Evolutionary conservation across 2,329 filamentous ascomycete genomes (phyloP), one percentile per base, ranked within the genome.

Genomic region (Aureobasidium sp.): DNA sequence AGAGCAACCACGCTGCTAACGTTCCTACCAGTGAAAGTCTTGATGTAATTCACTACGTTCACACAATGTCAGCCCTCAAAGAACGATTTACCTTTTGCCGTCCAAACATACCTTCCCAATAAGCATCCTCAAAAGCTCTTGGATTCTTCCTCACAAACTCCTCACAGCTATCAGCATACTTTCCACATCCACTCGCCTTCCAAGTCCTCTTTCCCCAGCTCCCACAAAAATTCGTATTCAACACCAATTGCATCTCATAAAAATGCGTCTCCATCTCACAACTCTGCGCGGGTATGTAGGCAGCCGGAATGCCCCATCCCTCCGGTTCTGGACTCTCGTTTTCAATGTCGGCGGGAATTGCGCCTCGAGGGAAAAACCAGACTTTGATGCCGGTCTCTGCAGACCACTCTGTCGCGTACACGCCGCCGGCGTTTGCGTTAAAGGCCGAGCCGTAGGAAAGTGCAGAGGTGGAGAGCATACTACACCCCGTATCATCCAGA

Each of bases 181-280:
- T 48, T n/a, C 80, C 73, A 68, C 86, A 90, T 49, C 76, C 73
- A 57, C 83, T 75, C 30, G 67, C 63, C 45, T 62, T 62, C 83
- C 85, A 93, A 38, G 81, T 79, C n/a, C 41, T 39, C 10, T 37
- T 86, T 16, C 88, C 88, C 88, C 88, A 93, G 64, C 85, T 79
- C 22, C 89, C 89, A 68, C 89, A 95, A 67, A 93, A 87, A 8
- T 85, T 86, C 1, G 83, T 91, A 70, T 90, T 80, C 68, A 91
- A 84, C 58, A 89, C 78, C 59, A 95, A 83, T 62, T 84, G 79
- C 70, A 93, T 78, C 57, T 84, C 69, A 55, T 72, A 72, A 72
- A 95, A 93, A 70, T 84, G 78, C 2, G 69, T 59, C 58, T 83
- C 73, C 57, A 94, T 84, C 61, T 88, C 70, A 70, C 90, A 95